Conservation (phyloP, 1,284 basidiomycete species). For the Malassezia cuniculi region DNA sequence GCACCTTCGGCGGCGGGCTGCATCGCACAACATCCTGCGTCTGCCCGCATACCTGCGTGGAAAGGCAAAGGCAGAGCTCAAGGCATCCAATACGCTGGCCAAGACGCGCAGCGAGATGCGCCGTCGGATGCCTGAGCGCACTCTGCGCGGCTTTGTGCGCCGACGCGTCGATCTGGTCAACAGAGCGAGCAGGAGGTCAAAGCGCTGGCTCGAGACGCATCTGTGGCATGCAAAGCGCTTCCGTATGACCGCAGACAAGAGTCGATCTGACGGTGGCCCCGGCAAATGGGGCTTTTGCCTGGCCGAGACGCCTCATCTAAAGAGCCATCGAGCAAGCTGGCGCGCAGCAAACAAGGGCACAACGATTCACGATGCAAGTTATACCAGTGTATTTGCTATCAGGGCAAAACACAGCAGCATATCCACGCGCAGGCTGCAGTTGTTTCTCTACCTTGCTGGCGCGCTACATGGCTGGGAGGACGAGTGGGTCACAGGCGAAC, state of each 20-base stretch:
- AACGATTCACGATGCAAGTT: conserved; percentile 36
- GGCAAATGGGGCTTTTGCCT: conserved; percentile 30
- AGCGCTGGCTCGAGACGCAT: conserved; percentile 43
- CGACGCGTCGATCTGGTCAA: conserved; percentile 19
- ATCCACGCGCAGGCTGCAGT: conserved; percentile 2
- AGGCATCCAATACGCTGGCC: conserved; percentile 32
- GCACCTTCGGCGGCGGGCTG: conserved; percentile 31
- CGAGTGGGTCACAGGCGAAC: conserved; percentile 4
- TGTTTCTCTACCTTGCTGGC: conserved; percentile 4
- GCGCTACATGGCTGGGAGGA: conserved; percentile 12
- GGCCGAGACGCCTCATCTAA: conserved; percentile 36
- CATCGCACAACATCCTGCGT: conserved; percentile 40
- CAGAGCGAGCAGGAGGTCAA: conserved; percentile 19
- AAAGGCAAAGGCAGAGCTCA: conserved; percentile 35
- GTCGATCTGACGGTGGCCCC: conserved; percentile 16
- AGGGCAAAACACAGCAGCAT: conserved; percentile 2
- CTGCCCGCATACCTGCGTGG: conserved; percentile 30
- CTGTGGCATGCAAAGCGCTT: conserved; percentile 44
- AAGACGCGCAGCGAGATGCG: conserved; percentile 23
- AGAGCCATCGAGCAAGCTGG: conserved; percentile 30
- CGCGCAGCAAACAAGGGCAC: conserved; percentile 17
- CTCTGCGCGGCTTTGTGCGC: conserved; percentile 17
- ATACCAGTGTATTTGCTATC: conserved; percentile 20
- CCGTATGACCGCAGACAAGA: conserved; percentile 34
- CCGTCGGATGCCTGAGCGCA: conserved; percentile 21